These are phyloP conservation scores for Paraconiothyrium brasiliense DNA, from an alignment of 2,329 filamentous ascomycete genomes.

Conservation along the genomic window DNA sequence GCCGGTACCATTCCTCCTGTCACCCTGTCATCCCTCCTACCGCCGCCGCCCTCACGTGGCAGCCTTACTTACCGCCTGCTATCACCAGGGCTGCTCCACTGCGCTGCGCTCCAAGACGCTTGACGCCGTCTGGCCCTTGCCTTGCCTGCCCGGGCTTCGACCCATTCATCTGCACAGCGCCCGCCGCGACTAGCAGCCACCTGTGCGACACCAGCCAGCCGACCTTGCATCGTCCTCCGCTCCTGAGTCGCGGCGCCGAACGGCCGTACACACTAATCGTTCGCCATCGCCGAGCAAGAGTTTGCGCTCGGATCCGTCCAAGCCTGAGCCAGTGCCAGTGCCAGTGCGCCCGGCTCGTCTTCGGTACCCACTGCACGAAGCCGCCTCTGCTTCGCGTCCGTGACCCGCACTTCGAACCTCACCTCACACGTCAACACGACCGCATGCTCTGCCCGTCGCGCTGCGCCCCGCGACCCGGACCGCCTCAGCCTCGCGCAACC, in stretches of 20 bases:
- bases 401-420: slow-evolving; percentile 23
- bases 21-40: slow-evolving; percentile 23
- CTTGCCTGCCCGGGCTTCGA: slow-evolving; percentile 8
- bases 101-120: neutral
- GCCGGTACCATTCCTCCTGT: slow-evolving; percentile 15
- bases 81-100: slow-evolving; percentile 16
- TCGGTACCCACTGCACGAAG: slow-evolving; percentile 31
- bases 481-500: slow-evolving; percentile 30
- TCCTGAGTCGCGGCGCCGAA: slow-evolving; percentile 5
- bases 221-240: slow-evolving; percentile 20
- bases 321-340: too few relatives aligned
- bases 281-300: slow-evolving; percentile 23
- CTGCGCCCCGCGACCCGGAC: slow-evolving; percentile 28
- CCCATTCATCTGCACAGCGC: slow-evolving; percentile 4
- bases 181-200: slow-evolving; percentile 1
- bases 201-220: slow-evolving; percentile 15
- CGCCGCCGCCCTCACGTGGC: slow-evolving; percentile 28
- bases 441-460: slow-evolving; percentile 36
- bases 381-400: slow-evolving; percentile 24
- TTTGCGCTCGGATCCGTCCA: slow-evolving; percentile 22
- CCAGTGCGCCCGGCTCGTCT: slow-evolving; percentile 22
- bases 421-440: slow-evolving; percentile 16
- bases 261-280: slow-evolving; percentile 10
- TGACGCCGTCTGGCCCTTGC: slow-evolving; percentile 11
- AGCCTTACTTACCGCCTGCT: slow-evolving; percentile 15